Evolutionary conservation across 805 yeast species (phyloP), one percentile per base, ranked within the genome.

Genomic region (Kazachstania kunashirensis): DNA sequence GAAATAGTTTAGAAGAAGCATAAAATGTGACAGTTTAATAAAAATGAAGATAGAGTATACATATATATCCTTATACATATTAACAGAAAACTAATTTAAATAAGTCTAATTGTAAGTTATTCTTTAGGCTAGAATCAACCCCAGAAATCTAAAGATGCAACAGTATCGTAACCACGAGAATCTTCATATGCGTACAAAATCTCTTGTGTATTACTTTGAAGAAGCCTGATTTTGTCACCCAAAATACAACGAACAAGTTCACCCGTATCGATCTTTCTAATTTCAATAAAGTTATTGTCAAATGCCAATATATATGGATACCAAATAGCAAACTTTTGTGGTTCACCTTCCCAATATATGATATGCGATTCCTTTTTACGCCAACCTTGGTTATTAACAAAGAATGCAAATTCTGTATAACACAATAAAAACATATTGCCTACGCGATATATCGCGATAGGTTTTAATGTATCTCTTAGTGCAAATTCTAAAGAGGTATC

Each of bases 401-500:
- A 86, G 59, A 92, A 92, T 32, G 96, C 89, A 56, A 89, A 86
- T 55, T 86, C 96, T 4, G 94, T 76, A 57, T 89, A 92, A 56
- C 88, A 80, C 45, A 92, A 70, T 50, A 92, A 63, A 56, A 89
- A 92, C 62, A 88, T 92, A 37, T 79, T 77, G 40, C 89, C 92
- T 40, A 92, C 77, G 43, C 95, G 73, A 57, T 89, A 94, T 41
- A 92, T 85, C 4, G 94, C 86, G 58, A 86, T 73, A 14, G 98
- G 98, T 51, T 84, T 83, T 42, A 89, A 70, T 75, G 83, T 40
- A 77, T 84, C 63, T 33, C 49, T 53, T 19, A 58, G 36, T 11
- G 92, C 96, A 65, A 92, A 92, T 53, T 92, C 98, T 37, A 92
- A 68, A 14, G 96, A 85, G 0, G 97, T 94, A 54, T 92, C 98